Evolutionary conservation across 495 filamentous ascomycete species (phyloP).

Genomic region (Geopyxis carbonaria): DNA sequence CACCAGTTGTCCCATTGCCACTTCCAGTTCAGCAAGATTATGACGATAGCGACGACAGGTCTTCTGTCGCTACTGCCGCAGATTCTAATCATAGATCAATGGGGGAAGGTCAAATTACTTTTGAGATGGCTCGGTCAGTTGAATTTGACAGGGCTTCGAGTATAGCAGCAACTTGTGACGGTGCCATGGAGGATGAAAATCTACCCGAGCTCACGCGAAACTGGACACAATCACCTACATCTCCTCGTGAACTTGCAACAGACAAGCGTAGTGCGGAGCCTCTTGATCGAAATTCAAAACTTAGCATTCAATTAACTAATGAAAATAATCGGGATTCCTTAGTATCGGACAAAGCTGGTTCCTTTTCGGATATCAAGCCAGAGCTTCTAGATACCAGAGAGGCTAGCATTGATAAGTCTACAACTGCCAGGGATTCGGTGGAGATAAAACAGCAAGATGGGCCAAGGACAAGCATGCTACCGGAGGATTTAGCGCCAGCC

Average conservation of each 20-base stretch:
- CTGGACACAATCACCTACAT: constrained; percentile 2
- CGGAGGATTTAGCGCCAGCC: constrained; percentile 12
- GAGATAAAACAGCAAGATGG: too few relatives aligned
- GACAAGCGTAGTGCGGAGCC: too few relatives aligned
- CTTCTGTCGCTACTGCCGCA: constrained; percentile 46
- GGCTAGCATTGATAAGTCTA: too few relatives aligned
- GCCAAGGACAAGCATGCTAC: constrained; percentile 8
- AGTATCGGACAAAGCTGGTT: too few relatives aligned
- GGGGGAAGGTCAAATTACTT: constrained; percentile 5
- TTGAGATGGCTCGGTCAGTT: background rate
- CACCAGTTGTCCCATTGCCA: constrained; percentile 41
- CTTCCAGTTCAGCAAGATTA: constrained; percentile 37
- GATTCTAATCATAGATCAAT: constrained; percentile 28
- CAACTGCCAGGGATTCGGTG: too few relatives aligned
- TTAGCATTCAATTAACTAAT: too few relatives aligned
- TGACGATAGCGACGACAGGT: constrained; percentile 31
- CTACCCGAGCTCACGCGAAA: constrained; percentile 16
- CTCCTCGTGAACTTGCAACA: too few relatives aligned
- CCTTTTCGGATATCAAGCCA: too few relatives aligned
- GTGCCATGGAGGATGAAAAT: constrained; percentile 23
- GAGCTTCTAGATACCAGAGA: too few relatives aligned
- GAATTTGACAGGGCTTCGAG: constrained; percentile 11
- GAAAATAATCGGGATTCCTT: too few relatives aligned
- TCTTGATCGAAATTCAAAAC: too few relatives aligned
- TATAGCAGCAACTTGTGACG: constrained; percentile 21